Percentiles rank a stretch among this genome's conserved stretches.
Conservation (phyloP, 768 basidiomycete genomes). For the Trametes elegans region DNA sequence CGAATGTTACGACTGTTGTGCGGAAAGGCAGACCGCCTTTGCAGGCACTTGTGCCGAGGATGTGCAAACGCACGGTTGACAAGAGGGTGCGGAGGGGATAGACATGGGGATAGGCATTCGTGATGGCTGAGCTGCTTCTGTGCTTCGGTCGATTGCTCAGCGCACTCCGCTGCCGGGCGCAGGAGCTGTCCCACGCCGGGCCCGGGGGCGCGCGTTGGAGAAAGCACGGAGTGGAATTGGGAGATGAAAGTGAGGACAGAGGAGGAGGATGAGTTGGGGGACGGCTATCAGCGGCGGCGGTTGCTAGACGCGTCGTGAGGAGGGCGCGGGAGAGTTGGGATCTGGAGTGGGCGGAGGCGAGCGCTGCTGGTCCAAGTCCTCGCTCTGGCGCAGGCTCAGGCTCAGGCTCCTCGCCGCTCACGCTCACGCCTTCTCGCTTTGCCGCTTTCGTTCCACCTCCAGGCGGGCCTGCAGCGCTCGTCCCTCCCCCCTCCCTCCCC, state of each 20-base stretch:
- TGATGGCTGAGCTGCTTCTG: not conserved
- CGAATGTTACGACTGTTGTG: no score
- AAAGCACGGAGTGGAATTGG: no score
- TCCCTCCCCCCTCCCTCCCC: slow-evolving; percentile 4
- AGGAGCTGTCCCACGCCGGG: not conserved
- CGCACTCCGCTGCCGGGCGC: not conserved
- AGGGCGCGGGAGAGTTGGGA: not conserved
- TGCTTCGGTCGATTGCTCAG: not conserved
- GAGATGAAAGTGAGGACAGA: not conserved
- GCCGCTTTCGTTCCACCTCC: slow-evolving; percentile 19
- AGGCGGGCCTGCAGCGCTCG: slow-evolving; percentile 23
- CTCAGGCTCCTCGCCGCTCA: slow-evolving; percentile 6
- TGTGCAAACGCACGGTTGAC: not conserved
- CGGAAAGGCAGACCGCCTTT: no score
- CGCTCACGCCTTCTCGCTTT: slow-evolving; percentile 10
- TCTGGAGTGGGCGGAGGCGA: no score
- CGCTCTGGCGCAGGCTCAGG: not conserved
- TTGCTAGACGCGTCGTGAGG: slow-evolving; percentile 22
- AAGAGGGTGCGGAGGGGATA: not conserved
- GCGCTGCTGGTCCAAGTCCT: no score
- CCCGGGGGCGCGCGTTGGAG: no score
- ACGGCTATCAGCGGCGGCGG: slow-evolving; percentile 27
- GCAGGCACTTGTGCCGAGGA: no score
- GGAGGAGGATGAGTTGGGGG: not conserved
- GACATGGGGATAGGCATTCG: not conserved